Conservation (phyloP, 768 basidiomycete genomes). For the Tricholoma sp. region DNA sequence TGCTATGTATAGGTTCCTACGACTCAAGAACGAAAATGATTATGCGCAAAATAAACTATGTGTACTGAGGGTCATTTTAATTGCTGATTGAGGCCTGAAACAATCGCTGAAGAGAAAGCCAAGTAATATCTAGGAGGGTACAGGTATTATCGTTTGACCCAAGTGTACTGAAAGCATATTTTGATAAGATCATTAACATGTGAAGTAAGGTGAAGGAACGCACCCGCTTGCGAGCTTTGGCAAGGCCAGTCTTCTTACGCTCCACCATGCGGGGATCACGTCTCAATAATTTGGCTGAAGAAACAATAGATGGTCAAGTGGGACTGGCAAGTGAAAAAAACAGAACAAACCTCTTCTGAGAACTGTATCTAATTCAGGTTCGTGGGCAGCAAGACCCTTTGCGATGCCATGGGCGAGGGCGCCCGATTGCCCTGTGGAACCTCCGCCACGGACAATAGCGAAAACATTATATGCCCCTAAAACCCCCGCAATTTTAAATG, state of each 20-base stretch:
- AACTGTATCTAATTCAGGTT: conserved; percentile 56
- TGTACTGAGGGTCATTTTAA: no score
- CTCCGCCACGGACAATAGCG: conserved; percentile 77
- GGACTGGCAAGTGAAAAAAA: background rate
- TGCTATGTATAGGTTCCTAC: no score
- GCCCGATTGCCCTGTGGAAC: conserved; percentile 89
- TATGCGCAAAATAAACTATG: no score
- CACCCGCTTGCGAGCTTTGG: conserved; percentile 91
- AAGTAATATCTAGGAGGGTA: background rate
- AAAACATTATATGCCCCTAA: conserved; percentile 82
- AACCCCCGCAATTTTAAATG: conserved; percentile 77
- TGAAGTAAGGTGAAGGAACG: conserved; percentile 26
- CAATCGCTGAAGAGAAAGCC: no score
- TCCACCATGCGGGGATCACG: conserved; percentile 98
- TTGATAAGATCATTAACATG: conserved; percentile 7
- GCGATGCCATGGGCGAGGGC: conserved; percentile 76
- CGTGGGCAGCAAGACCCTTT: conserved; percentile 68
- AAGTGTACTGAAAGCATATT: conserved; percentile 57
- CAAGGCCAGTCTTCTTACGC: conserved; percentile 91
- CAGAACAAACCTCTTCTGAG: conserved; percentile 68
- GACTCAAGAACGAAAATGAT: background rate
- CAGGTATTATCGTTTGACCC: conserved; percentile 84
- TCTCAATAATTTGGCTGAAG: conserved; percentile 73
- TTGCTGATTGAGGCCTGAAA: no score
- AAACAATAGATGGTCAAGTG: conserved; percentile 6